Evolutionary conservation across 2,329 filamentous ascomycete species (phyloP), one percentile per base, ranked within the genome.

Genomic region (Colletotrichum sp.): DNA sequence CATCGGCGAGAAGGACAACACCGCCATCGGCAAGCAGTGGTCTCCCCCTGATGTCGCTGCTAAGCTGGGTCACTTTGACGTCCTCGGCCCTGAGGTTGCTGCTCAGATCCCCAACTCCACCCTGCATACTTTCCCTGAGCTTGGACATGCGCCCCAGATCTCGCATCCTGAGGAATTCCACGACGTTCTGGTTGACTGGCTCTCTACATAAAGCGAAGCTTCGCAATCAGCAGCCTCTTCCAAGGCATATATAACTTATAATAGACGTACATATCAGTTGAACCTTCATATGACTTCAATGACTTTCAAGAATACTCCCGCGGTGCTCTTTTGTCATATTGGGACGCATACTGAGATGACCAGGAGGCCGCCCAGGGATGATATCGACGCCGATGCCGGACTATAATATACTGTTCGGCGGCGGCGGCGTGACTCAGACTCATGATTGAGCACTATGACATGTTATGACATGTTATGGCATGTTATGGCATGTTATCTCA

Each of bases 1-100:
- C 66, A 84, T 90, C 65, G 89, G 89, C 2, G 86, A 86, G 36
- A 86, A 87, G 79, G 90, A 91, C 76, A 89, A 84, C 49, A 91
- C 90, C 4, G 90, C 89, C 18, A 89, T 91, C 65, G 90, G 90
- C 0, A 89, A 89, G 79, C 85, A 86, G 67, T 91, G 89, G 89
- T 84, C 86, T 13, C 83, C 87, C 0, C 83, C 85, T 0, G 85
- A 84, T 3, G 86, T 90, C 16, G 84, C 87, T 59, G 84, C 82
- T 8, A 82, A 81, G 78, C 79, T 91, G 16, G 90, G 89, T 0
- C 86, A 88, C 77, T 91, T 90, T 76, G 83, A 87, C 65, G 80
- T 88, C 5, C 81, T 92, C 13, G 89, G 89, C 0, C 86, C 86
- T n/a, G 78, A 86, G 74, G 86, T 87, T 0, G 85, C 85, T 9